phyloP scores from a whole-genome alignment of 2,329 filamentous ascomycete species.

The Nemania sp. region DNA sequence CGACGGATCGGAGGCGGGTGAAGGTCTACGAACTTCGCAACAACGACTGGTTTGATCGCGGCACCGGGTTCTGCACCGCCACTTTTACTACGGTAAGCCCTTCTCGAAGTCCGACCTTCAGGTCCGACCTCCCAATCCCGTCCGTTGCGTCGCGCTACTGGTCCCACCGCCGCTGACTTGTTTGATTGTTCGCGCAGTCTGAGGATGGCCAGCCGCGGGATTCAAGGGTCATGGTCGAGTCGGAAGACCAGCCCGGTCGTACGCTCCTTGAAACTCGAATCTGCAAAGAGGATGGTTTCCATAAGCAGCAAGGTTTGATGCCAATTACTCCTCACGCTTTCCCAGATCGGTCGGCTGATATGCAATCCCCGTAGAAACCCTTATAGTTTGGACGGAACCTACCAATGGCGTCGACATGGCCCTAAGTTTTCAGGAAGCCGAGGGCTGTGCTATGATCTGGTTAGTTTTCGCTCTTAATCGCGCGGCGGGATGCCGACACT shows the following conservation, averaged over 20 bases:
- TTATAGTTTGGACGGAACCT: slow-evolving; percentile 97
- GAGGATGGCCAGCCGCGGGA: slow-evolving; percentile 71
- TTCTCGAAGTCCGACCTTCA: background rate
- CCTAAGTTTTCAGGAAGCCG: slow-evolving; percentile 94
- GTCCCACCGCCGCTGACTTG: slow-evolving; percentile 20
- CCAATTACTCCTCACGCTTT: slow-evolving; percentile 9
- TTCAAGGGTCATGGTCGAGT: slow-evolving; percentile 86
- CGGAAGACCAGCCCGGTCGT: slow-evolving; percentile 86
- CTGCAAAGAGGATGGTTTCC: slow-evolving; percentile 91
- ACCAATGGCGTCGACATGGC: slow-evolving; percentile 91
- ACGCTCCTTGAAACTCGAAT: slow-evolving; percentile 88
- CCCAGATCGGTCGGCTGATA: slow-evolving; percentile 15
- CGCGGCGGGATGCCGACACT: slow-evolving; percentile 28
- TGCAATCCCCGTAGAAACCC: slow-evolving; percentile 67
- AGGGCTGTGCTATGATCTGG: slow-evolving; percentile 93
- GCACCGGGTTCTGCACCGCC: slow-evolving; percentile 92
- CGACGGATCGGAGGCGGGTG: slow-evolving; percentile 75
- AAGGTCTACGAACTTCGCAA: slow-evolving; percentile 99
- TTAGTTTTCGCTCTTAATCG: slow-evolving; percentile 43
- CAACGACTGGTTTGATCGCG: slow-evolving; percentile 98
- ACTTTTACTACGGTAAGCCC: slow-evolving; percentile 70
- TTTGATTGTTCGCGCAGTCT: slow-evolving; percentile 45
- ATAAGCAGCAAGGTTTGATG: slow-evolving; percentile 88
- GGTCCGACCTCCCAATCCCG: background rate
- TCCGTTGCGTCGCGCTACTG: slow-evolving; percentile 9